Evolutionary conservation across 2,329 filamentous ascomycete species (phyloP).

Genomic region (Ascochyta lentis): DNA sequence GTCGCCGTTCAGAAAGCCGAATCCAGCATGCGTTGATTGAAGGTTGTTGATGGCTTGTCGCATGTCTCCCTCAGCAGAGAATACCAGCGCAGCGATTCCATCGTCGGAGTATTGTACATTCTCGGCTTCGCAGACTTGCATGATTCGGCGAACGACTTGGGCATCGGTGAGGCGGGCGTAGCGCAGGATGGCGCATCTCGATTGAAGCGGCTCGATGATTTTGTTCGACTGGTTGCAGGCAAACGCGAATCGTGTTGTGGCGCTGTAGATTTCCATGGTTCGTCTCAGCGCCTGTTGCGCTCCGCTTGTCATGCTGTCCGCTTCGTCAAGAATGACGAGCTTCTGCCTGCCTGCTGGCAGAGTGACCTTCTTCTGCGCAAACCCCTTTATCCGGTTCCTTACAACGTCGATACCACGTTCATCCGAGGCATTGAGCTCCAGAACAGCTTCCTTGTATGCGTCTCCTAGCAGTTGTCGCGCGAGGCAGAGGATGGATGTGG

Average conservation of each 20-base stretch:
- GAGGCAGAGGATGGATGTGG: slow-evolving; percentile 91
- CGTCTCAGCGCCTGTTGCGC: slow-evolving; percentile 93
- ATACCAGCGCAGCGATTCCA: slow-evolving; percentile 92
- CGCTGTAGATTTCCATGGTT: slow-evolving; percentile 99
- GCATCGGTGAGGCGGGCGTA: slow-evolving; percentile 92
- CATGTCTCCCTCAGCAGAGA: slow-evolving; percentile 98
- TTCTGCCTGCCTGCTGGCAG: slow-evolving; percentile 90
- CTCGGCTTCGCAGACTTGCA: slow-evolving; percentile 93
- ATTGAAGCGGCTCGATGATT: slow-evolving; percentile 99
- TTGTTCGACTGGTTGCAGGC: slow-evolving; percentile 99
- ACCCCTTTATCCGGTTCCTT: slow-evolving; percentile 95
- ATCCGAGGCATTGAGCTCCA: slow-evolving; percentile 95
- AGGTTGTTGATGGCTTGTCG: slow-evolving; percentile 98
- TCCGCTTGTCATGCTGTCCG: slow-evolving; percentile 93
- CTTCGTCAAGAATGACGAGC: slow-evolving; percentile 95
- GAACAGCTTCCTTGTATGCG: slow-evolving; percentile 94
- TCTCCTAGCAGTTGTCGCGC: slow-evolving; percentile 90
- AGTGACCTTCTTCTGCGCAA: slow-evolving; percentile 98
- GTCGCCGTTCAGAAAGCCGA: slow-evolving; percentile 95
- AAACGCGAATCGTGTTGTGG: slow-evolving; percentile 95
- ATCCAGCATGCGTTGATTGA: slow-evolving; percentile 90
- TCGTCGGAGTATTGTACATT: slow-evolving; percentile 91
- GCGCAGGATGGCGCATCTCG: slow-evolving; percentile 91
- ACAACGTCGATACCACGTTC: slow-evolving; percentile 98
- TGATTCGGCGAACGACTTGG: slow-evolving; percentile 86